These are phyloP conservation scores for Ampelomyces quisqualis DNA, from an alignment of 2,329 filamentous ascomycete species.

Conservation along the genomic window DNA sequence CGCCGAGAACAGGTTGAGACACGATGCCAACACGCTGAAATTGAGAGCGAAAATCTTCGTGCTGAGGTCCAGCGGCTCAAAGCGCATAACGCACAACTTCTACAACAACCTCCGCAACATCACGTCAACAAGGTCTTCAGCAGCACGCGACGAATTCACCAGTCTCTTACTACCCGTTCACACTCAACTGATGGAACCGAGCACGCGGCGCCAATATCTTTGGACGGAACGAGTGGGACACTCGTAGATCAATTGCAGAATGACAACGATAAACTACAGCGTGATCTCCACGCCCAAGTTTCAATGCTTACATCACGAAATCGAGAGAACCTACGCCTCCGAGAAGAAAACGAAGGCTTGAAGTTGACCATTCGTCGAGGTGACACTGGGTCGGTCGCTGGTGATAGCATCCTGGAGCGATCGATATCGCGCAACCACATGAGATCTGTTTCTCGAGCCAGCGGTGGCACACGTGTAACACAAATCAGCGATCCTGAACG, in stretches of 20 bases:
- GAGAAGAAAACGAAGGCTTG: conserved; percentile 95
- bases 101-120: conserved; percentile 40
- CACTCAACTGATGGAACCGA: conserved; percentile 46
- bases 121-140: conserved; percentile 41
- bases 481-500: conserved; percentile 64
- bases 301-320: conserved; percentile 97
- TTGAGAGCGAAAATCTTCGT: conserved; percentile 79
- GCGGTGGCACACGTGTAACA: conserved; percentile 58
- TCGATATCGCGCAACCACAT: conserved; percentile 82
- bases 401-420: conserved; percentile 91
- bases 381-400: conserved; percentile 61
- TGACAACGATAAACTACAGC: conserved; percentile 87
- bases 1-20: conserved; percentile 85
- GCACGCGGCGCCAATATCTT: conserved; percentile 25
- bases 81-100: conserved; percentile 43
- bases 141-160: conserved; percentile 44
- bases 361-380: conserved; percentile 82
- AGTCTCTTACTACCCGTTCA: conserved; percentile 41
- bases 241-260: conserved; percentile 85
- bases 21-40: conserved; percentile 83
- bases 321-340: conserved; percentile 88
- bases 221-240: conserved; percentile 58
- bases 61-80: conserved; percentile 77
- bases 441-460: conserved; percentile 72
- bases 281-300: conserved; percentile 91